Percentiles rank a stretch among this genome's conserved stretches.
These are phyloP conservation scores for Castanospermum australe DNA, from an alignment of 306 rosid species.

Conservation along the genomic window DNA sequence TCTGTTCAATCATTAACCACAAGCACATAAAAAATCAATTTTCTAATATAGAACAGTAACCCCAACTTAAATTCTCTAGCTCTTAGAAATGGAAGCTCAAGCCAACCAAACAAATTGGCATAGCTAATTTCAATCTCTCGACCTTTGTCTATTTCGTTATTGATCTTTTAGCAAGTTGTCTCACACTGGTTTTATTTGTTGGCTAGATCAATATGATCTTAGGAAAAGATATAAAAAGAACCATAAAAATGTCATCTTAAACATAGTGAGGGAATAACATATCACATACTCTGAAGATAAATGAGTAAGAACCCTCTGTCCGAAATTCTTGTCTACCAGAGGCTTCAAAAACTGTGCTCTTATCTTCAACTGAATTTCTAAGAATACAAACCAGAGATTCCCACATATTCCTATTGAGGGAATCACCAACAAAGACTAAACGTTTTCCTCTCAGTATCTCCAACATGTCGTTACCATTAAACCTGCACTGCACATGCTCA, in stretches of 20 bases:
- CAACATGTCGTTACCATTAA: constrained; percentile 63
- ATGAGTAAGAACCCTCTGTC: constrained; percentile 77
- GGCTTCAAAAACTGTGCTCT: constrained; percentile 63
- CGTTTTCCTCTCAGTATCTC: constrained; percentile 71
- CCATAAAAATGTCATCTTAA: not conserved
- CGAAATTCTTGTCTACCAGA: constrained; percentile 70
- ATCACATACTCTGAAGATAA: constrained; percentile 61
- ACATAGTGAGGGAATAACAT: constrained; percentile 13
- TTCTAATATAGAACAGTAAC: not conserved
- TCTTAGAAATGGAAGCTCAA: not conserved
- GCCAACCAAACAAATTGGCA: not conserved
- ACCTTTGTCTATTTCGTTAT: not conserved
- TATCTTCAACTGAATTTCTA: constrained; percentile 65
- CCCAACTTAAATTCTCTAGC: not conserved
- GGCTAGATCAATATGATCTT: not conserved
- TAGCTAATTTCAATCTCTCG: not conserved
- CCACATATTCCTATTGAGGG: constrained; percentile 94
- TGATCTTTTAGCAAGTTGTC: not conserved
- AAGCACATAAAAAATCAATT: not conserved
- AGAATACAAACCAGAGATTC: constrained; percentile 80
- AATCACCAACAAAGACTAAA: constrained; percentile 81
- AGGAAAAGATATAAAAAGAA: not conserved
- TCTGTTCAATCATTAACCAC: constrained; percentile 46
- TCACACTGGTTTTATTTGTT: not conserved
- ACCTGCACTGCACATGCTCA: constrained; percentile 48